Evolutionary conservation across 2,329 filamentous ascomycete genomes (phyloP).

Genomic region (Diplocarpon rosae): DNA sequence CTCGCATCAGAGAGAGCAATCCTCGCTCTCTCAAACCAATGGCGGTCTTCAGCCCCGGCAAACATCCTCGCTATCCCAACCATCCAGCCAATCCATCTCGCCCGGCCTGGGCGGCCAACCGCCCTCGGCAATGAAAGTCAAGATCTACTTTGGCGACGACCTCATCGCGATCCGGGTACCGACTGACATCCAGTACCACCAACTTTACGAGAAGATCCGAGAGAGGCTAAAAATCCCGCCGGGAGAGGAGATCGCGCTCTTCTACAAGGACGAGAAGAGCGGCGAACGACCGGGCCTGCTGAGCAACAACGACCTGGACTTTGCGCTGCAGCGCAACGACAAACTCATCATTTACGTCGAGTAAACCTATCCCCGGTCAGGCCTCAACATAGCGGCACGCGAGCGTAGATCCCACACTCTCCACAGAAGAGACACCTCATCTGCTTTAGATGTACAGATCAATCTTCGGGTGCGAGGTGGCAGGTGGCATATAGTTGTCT

Average conservation of each 20-base stretch:
- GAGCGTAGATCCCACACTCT: too few relatives aligned
- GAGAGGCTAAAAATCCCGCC: slow-evolving; percentile 68
- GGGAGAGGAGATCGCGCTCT: slow-evolving; percentile 63
- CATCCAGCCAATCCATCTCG: slow-evolving; percentile 45
- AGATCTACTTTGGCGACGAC: slow-evolving; percentile 87
- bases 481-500: too few relatives aligned
- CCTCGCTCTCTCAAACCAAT: slow-evolving; percentile 24
- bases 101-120: slow-evolving; percentile 33
- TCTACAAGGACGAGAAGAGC: slow-evolving; percentile 67
- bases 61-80: slow-evolving; percentile 33
- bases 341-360: slow-evolving; percentile 74
- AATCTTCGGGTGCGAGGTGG: too few relatives aligned
- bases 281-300: slow-evolving; percentile 64
- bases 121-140: slow-evolving; percentile 68
- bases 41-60: slow-evolving; percentile 17
- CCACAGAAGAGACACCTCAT: too few relatives aligned
- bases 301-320: slow-evolving; percentile 70
- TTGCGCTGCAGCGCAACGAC: slow-evolving; percentile 71
- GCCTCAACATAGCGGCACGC: too few relatives aligned
- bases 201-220: slow-evolving; percentile 72
- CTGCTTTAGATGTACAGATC: too few relatives aligned
- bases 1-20: slow-evolving; percentile 30
- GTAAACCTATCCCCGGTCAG: too few relatives aligned
- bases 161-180: slow-evolving; percentile 86
- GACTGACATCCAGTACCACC: slow-evolving; percentile 63